These are phyloP conservation scores for Chrysophaeum taylorii DNA, from an alignment of 352 stramenopile genomes.

Conservation along the genomic window DNA sequence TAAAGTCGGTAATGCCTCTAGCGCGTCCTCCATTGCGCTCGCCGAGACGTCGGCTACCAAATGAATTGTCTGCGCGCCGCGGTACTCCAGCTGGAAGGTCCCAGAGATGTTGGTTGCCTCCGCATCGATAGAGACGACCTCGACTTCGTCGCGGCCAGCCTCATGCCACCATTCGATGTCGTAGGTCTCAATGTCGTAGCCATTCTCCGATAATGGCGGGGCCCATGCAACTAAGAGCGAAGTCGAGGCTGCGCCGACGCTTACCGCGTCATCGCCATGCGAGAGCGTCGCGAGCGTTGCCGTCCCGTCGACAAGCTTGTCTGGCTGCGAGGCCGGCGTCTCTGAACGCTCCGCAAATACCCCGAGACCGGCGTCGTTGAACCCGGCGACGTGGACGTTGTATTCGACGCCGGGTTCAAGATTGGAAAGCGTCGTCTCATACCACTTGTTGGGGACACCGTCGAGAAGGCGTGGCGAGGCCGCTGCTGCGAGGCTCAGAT, in stretches of 20 bases:
- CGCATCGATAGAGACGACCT: constrained; percentile 40
- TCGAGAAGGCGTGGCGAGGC: too few species aligned
- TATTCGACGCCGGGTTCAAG: constrained; percentile 62
- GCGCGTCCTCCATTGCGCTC: constrained; percentile 66
- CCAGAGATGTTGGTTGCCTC: constrained; percentile 37
- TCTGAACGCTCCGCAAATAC: constrained; percentile 32
- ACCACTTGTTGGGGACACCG: too few species aligned
- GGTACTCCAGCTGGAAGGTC: constrained; percentile 75
- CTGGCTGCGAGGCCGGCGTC: constrained; percentile 38
- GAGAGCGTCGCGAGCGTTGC: constrained; percentile 39
- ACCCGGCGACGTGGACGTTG: constrained; percentile 66
- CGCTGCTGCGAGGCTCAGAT: too few species aligned
- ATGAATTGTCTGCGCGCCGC: constrained; percentile 73
- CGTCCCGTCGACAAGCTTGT: constrained; percentile 34
- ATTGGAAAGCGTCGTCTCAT: constrained; percentile 27
- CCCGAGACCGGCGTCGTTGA: constrained; percentile 61
- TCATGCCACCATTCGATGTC: constrained; percentile 55
- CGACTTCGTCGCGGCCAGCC: constrained; percentile 35
- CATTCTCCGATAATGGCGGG: constrained; percentile 37
- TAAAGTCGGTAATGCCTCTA: constrained; percentile 73
- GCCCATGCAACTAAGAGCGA: constrained; percentile 49
- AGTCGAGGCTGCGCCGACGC: constrained; percentile 41
- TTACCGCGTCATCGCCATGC: constrained; percentile 33
- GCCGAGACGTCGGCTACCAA: constrained; percentile 72
- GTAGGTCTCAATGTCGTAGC: constrained; percentile 47